Percentiles rank a stretch among this genome's conserved stretches.
phyloP scores from a whole-genome alignment of 495 filamentous ascomycete genomes.

The Parmelia sp. region DNA sequence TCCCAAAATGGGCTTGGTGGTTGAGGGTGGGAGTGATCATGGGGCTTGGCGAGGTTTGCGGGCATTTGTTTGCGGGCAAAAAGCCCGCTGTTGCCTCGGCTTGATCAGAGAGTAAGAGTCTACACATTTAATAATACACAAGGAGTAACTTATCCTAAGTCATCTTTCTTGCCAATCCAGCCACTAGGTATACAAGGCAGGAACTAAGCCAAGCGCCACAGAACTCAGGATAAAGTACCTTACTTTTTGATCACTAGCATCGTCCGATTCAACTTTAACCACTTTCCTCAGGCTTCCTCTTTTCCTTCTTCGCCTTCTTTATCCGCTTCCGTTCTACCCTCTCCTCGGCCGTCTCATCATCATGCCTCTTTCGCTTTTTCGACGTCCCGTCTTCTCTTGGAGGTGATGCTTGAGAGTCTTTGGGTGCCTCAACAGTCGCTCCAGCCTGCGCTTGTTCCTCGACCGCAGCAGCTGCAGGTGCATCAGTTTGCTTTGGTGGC shows the following conservation, averaged over 20 bases:
- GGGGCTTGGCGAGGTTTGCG: not conserved
- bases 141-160: no score
- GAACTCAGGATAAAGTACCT: constrained; percentile 1
- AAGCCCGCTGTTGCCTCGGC: no score
- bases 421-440: not conserved
- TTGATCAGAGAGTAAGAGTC: no score
- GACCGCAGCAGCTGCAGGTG: constrained; percentile 21
- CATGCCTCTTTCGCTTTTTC: constrained; percentile 80
- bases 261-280: constrained; percentile 47
- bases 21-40: not conserved
- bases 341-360: constrained; percentile 71
- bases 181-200: not conserved
- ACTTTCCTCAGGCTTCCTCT: constrained; percentile 55
- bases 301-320: not conserved
- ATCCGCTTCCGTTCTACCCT: constrained; percentile 51
- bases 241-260: constrained; percentile 40
- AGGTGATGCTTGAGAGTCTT: constrained; percentile 9
- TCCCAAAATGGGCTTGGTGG: no score
- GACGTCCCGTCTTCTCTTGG: constrained; percentile 17
- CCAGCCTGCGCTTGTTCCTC: constrained; percentile 26
- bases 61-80: no score
- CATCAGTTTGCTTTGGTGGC: not conserved
- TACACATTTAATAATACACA: no score
- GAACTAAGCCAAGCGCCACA: not conserved
- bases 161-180: not conserved